Conservation (phyloP, 192 early-diverging fungal genomes). For the Coemansia sp. region DNA sequence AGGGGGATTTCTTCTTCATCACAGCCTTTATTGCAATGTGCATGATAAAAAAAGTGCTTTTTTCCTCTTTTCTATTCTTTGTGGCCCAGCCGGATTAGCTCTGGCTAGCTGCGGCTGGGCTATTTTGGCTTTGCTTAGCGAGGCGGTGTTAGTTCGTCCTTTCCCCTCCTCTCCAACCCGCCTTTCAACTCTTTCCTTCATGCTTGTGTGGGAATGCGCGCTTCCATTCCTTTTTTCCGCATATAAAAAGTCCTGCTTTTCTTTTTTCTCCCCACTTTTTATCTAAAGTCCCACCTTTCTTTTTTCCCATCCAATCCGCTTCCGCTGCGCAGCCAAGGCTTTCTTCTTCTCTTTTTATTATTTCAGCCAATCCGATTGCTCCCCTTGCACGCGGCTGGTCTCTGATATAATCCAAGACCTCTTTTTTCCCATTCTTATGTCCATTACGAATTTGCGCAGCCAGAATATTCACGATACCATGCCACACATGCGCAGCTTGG, state of each 20-base stretch:
- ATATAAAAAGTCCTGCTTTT: not conserved
- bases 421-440: not conserved
- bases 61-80: not conserved
- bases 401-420: not conserved
- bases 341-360: not conserved
- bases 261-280: slow-evolving; percentile 4
- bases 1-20: not conserved
- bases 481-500: too few species aligned
- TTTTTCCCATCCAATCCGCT: not conserved
- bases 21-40: not conserved
- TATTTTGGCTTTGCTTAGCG: too few species aligned
- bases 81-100: not conserved
- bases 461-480: not conserved
- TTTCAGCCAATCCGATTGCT: slow-evolving; percentile 3
- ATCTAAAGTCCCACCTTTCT: not conserved
- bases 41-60: not conserved
- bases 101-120: slow-evolving; percentile 7
- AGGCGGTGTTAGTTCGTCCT: too few species aligned
- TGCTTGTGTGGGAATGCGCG: not conserved
- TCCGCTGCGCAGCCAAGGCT: slow-evolving; percentile 7
- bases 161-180: too few species aligned
- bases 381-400: too few species aligned
- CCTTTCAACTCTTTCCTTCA: not conserved
- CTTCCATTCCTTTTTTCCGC: slow-evolving; percentile 6
- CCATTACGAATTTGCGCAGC: not conserved